Percentiles rank a stretch among this genome's conserved stretches.
Evolutionary conservation across 1,284 basidiomycete species (phyloP).

Genomic region (Austroboletus olivaceoglutinosus): DNA sequence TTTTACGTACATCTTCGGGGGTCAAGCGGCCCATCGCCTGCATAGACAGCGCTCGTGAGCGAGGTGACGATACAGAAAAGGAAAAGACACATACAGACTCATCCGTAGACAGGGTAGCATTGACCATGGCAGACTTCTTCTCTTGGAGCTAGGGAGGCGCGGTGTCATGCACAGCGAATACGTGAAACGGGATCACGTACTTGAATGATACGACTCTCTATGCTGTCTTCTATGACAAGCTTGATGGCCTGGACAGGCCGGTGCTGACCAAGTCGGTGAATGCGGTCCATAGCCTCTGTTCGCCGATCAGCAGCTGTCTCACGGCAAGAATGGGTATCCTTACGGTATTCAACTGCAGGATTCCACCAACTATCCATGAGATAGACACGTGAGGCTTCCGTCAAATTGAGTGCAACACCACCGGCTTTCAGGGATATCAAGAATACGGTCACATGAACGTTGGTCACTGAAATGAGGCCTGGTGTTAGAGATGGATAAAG

Average conservation of each 20-base stretch:
- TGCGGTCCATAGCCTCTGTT: slow-evolving; percentile 95
- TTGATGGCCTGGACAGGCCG: slow-evolving; percentile 93
- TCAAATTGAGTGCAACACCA: slow-evolving; percentile 91
- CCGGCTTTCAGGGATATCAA: slow-evolving; percentile 95
- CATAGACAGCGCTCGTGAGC: slow-evolving; percentile 25
- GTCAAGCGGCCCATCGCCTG: slow-evolving; percentile 89
- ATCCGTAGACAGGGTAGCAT: slow-evolving; percentile 75
- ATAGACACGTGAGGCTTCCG: slow-evolving; percentile 92
- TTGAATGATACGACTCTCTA: slow-evolving; percentile 91
- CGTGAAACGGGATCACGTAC: slow-evolving; percentile 30
- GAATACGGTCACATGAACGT: slow-evolving; percentile 94
- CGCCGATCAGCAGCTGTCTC: slow-evolving; percentile 12
- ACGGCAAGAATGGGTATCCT: slow-evolving; percentile 27
- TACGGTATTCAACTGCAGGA: slow-evolving; percentile 79
- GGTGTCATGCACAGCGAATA: neutral
- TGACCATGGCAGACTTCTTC: slow-evolving; percentile 87
- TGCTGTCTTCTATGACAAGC: slow-evolving; percentile 93
- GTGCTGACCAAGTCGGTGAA: slow-evolving; percentile 88
- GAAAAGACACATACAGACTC: slow-evolving; percentile 53
- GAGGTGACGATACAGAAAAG: slow-evolving; percentile 10
- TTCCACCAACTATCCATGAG: slow-evolving; percentile 94
- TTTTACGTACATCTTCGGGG: slow-evolving; percentile 74
- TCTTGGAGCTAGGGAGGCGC: slow-evolving; percentile 71
- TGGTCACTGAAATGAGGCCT: slow-evolving; percentile 65
- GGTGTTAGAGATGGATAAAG: slow-evolving; percentile 5